Base-by-base conservation (phyloP, 331 rosid genomes). In the Erythrophleum ivorense region DNA sequence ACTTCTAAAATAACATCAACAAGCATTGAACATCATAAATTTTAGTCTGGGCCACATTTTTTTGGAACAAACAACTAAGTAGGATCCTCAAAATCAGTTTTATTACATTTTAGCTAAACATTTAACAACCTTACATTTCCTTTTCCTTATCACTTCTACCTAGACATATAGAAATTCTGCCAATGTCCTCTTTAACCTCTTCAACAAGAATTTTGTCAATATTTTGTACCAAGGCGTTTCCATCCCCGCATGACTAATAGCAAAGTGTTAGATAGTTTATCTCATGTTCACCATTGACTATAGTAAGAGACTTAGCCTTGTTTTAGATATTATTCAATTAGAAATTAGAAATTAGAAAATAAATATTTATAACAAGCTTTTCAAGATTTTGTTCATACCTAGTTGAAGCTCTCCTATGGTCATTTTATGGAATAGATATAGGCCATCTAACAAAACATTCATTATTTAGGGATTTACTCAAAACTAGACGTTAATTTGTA, bases 211-310 rank as follows among this genome's bases (percentile, higher is more conserved):
- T 68, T 40, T 68, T 2, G 24, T 65, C 43, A 15, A 29, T 41
- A n/a, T 43, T 21, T 67, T 77, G 55, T 40, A 24, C 48, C 46
- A 68, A 24, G 76, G 76, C 63, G 50, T 71, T 36, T 65, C 48
- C 31, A 50, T 46, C 21, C 65, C 81, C n/a, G 31, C 43, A 38
- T 36, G 31, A 15, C 57, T 52, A 36, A 52, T n/a, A 50, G 29
- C 34, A 33, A 40, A 15, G 45, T 36, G 45, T 38, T 6, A 58
- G 45, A 66, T 38, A 19, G 70, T 54, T 48, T 66, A 24, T 48
- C 41, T 41, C 69, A n/a, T 1, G 73, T 48, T 46, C 68, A 62
- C 10, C n/a, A 62, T 24, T 29, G 40, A 5, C 3, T 24, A 71
- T 48, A 13, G 6, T 24, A 48, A 2, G 11, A 38, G 11, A 74